phyloP scores from a whole-genome alignment of 78 protist species.

The Cavenderia fasciculata region DNA sequence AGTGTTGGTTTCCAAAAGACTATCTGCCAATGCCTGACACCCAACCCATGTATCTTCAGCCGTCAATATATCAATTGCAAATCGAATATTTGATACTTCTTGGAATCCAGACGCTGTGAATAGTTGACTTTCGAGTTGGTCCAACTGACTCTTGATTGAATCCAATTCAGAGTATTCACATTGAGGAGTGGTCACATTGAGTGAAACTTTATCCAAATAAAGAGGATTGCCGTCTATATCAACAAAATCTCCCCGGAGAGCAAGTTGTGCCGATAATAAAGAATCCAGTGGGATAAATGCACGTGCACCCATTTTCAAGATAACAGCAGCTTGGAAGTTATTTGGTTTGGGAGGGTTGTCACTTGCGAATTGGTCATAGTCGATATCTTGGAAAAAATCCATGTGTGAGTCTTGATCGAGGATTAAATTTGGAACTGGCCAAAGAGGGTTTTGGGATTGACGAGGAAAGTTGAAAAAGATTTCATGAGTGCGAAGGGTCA shows the following conservation, averaged over 20 bases:
- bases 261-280: too few species aligned
- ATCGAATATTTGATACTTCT: constrained; percentile 4
- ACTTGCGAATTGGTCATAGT: background rate
- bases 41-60: constrained; percentile 23
- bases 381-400: background rate
- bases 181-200: background rate
- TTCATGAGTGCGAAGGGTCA: too few species aligned
- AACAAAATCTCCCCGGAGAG: too few species aligned
- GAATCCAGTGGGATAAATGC: too few species aligned
- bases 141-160: background rate
- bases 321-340: background rate
- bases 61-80: constrained; percentile 41
- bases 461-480: constrained; percentile 11
- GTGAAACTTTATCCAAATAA: background rate
- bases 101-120: background rate
- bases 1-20: background rate
- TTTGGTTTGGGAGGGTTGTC: background rate
- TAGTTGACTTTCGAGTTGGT: background rate
- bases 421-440: constrained; percentile 60
- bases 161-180: constrained; percentile 28
- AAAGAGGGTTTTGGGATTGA: constrained; percentile 1
- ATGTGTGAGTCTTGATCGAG: background rate
- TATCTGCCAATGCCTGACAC: background rate
- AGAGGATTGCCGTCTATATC: constrained; percentile 31
- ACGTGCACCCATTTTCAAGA: too few species aligned